These are phyloP conservation scores for Sclerotiophoma versabilis DNA, from an alignment of 2,329 filamentous ascomycete species.

Conservation along the genomic window DNA sequence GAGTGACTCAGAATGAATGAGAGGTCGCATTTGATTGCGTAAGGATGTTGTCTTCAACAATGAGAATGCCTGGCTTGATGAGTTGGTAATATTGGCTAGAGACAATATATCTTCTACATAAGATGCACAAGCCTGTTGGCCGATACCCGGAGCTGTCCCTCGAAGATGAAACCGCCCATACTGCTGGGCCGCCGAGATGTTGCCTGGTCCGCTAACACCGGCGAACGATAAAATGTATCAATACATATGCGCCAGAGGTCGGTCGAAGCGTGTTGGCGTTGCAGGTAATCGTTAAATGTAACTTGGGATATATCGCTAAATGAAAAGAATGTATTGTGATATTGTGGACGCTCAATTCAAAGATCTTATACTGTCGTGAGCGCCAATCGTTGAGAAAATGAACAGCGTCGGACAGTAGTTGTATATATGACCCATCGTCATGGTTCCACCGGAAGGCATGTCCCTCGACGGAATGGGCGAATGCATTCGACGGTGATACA, in stretches of 20 bases:
- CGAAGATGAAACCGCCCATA: no score
- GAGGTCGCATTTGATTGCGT: no score
- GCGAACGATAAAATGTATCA: not conserved
- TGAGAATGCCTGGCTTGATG: not conserved
- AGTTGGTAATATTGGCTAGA: not conserved
- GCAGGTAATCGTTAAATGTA: not conserved
- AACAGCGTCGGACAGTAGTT: not conserved
- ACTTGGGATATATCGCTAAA: not conserved
- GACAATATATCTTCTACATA: not conserved
- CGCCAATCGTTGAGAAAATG: not conserved
- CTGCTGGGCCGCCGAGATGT: not conserved
- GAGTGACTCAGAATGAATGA: slow-evolving; percentile 54
- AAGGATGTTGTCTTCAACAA: no score
- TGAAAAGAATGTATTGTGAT: not conserved
- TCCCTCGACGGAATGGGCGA: not conserved
- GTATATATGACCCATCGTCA: not conserved
- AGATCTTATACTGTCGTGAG: not conserved
- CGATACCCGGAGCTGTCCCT: no score
- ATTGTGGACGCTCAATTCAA: not conserved
- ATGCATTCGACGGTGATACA: not conserved
- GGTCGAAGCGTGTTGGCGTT: not conserved
- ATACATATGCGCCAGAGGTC: not conserved
- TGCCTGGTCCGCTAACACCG: not conserved
- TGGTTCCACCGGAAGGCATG: not conserved
- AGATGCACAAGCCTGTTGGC: not conserved